These are phyloP conservation scores for Sporothrix mexicana DNA, from an alignment of 2,329 filamentous ascomycete genomes.

Conservation along the genomic window DNA sequence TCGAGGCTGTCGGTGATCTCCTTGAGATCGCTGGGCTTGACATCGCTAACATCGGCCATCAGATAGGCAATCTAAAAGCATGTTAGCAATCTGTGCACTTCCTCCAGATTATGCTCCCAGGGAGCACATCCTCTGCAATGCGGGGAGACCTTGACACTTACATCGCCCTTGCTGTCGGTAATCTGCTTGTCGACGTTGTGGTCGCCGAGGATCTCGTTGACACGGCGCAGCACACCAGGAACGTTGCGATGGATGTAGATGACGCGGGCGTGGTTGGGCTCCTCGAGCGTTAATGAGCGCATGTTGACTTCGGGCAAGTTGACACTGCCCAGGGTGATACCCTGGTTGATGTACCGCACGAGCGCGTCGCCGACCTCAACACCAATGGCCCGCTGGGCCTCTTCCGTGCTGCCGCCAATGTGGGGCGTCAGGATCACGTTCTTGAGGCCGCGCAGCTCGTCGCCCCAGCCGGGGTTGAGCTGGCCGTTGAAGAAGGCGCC, in stretches of 20 bases:
- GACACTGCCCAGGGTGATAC: conserved; percentile 86
- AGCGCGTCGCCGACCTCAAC: conserved; percentile 88
- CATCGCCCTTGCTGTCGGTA: conserved; percentile 91
- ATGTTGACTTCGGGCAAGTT: conserved; percentile 96
- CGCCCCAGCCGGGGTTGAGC: conserved; percentile 77
- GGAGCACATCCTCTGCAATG: neutral
- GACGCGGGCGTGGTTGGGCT: conserved; percentile 85
- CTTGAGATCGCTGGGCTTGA: conserved; percentile 80
- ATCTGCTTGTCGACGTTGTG: conserved; percentile 99
- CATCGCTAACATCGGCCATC: conserved; percentile 95
- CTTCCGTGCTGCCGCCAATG: conserved; percentile 96
- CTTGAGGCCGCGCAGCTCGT: conserved; percentile 81
- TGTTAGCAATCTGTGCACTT: conserved; percentile 7
- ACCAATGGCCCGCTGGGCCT: conserved; percentile 95
- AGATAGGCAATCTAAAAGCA: conserved; percentile 69
- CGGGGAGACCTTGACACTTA: conserved; percentile 44
- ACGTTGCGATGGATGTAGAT: conserved; percentile 98
- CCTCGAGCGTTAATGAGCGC: conserved; percentile 86
- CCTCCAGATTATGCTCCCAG: neutral
- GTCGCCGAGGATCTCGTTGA: conserved; percentile 91
- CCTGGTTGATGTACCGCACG: conserved; percentile 94
- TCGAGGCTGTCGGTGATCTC: conserved; percentile 85
- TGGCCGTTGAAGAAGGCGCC: conserved; percentile 90
- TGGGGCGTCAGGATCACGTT: conserved; percentile 97
- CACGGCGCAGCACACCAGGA: conserved; percentile 89